phyloP scores from a whole-genome alignment of 768 basidiomycete species.

The Termitomyces sp. region DNA sequence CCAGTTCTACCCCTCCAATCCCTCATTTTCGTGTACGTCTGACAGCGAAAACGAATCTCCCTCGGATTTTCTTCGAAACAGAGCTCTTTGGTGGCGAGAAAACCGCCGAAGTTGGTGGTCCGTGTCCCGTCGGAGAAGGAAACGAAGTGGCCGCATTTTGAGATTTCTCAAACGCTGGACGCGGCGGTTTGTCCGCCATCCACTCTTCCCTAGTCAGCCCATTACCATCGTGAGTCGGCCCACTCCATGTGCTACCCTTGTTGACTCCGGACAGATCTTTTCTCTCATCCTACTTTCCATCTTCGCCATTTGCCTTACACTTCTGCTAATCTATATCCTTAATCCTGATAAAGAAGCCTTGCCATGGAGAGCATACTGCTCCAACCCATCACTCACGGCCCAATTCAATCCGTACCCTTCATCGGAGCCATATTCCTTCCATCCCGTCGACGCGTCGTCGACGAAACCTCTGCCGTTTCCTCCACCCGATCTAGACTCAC shows the following conservation, averaged over 20 bases:
- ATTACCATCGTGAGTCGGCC: slow-evolving; percentile 64
- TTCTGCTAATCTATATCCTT: slow-evolving; percentile 85
- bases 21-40: slow-evolving; percentile 48
- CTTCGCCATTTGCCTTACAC: slow-evolving; percentile 79
- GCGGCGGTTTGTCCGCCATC: slow-evolving; percentile 58
- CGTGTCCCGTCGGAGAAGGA: slow-evolving; percentile 44
- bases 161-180: slow-evolving; percentile 50
- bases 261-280: slow-evolving; percentile 42
- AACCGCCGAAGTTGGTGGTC: slow-evolving; percentile 56
- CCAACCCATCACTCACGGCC: slow-evolving; percentile 46
- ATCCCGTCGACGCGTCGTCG: slow-evolving; percentile 24
- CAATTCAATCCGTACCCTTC: slow-evolving; percentile 33
- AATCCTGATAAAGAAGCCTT: slow-evolving; percentile 95
- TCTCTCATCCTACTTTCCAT: slow-evolving; percentile 71
- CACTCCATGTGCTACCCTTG: not conserved
- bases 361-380: slow-evolving; percentile 93
- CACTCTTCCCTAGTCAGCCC: slow-evolving; percentile 75
- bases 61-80: slow-evolving; percentile 37
- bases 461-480: slow-evolving; percentile 51
- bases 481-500: slow-evolving; percentile 60
- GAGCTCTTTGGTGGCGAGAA: slow-evolving; percentile 36
- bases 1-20: slow-evolving; percentile 42
- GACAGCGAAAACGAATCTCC: slow-evolving; percentile 60
- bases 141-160: slow-evolving; percentile 38
- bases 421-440: slow-evolving; percentile 27